Conservation (phyloP, 257 asterid species). For the Solanum sitiens region DNA sequence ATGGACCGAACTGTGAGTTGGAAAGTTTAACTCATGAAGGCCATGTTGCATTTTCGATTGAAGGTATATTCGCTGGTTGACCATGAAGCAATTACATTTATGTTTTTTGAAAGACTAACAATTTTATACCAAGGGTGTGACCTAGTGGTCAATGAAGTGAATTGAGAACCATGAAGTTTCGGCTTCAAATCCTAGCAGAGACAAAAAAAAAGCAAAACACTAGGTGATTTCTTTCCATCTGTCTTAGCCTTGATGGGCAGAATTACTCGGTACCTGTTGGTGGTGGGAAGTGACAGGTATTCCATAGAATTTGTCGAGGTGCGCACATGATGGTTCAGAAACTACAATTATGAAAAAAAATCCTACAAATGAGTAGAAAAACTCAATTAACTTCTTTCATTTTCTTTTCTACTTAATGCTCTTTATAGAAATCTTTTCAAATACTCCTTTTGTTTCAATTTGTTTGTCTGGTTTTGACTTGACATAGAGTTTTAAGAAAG, state of each 20-base stretch:
- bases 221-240: not conserved
- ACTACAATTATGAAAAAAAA: not conserved
- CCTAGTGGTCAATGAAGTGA: not conserved
- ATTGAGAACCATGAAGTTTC: not conserved
- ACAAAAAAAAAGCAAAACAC: not conserved
- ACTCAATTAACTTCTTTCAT: not conserved
- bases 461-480: not conserved
- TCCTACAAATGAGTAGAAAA: not conserved
- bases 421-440: not conserved
- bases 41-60: constrained; percentile 80
- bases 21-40: constrained; percentile 36
- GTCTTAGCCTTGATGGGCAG: not conserved
- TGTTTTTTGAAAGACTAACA: not conserved
- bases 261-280: not conserved
- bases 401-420: not conserved
- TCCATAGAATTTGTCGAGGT: not conserved
- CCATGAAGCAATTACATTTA: not conserved
- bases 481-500: not conserved
- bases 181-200: not conserved
- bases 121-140: not conserved
- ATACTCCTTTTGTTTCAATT: not conserved
- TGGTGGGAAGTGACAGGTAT: not conserved
- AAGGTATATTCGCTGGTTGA: constrained; percentile 38
- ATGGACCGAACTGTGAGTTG: constrained; percentile 26
- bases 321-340: not conserved